phyloP scores from a whole-genome alignment of 2,329 filamentous ascomycete species.

The Capronia epimyces region DNA sequence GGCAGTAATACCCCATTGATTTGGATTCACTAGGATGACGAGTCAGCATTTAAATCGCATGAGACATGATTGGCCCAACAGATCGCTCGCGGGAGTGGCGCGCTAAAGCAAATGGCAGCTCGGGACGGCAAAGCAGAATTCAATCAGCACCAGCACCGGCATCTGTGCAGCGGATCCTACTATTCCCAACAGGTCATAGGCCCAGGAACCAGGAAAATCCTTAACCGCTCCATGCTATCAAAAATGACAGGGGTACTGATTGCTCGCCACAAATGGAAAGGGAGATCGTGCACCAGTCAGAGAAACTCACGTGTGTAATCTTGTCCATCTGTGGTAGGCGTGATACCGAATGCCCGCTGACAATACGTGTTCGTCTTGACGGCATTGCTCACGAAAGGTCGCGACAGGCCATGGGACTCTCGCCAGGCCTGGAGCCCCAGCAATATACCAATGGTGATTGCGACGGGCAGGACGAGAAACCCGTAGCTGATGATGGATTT shows the following conservation, averaged over 20 bases:
- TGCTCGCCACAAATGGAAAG: not conserved
- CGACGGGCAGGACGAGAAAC: slow-evolving; percentile 49
- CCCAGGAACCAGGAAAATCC: slow-evolving; percentile 10
- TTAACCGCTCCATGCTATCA: slow-evolving; percentile 5
- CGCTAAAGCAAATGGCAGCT: not conserved
- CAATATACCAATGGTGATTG: slow-evolving; percentile 47
- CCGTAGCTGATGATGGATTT: slow-evolving; percentile 48
- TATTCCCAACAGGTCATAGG: slow-evolving; percentile 6
- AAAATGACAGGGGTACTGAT: slow-evolving; percentile 12
- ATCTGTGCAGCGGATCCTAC: slow-evolving; percentile 1
- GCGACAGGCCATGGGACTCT: slow-evolving; percentile 40
- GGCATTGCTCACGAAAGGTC: slow-evolving; percentile 44
- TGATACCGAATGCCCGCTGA: slow-evolving; percentile 44
- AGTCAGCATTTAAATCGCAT: slow-evolving; percentile 7
- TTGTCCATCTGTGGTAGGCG: slow-evolving; percentile 40
- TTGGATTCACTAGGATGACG: slow-evolving; percentile 48
- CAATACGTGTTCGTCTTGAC: slow-evolving; percentile 39
- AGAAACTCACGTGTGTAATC: slow-evolving; percentile 45
- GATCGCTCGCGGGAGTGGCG: not conserved
- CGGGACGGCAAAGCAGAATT: not conserved
- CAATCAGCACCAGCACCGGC: not conserved
- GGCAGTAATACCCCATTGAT: slow-evolving; percentile 49
- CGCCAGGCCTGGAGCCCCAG: slow-evolving; percentile 47
- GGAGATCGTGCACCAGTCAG: not conserved
- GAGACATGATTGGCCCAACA: slow-evolving; percentile 9